These are phyloP conservation scores for Solanum lignicaule DNA, from an alignment of 257 asterid genomes.

Conservation along the genomic window DNA sequence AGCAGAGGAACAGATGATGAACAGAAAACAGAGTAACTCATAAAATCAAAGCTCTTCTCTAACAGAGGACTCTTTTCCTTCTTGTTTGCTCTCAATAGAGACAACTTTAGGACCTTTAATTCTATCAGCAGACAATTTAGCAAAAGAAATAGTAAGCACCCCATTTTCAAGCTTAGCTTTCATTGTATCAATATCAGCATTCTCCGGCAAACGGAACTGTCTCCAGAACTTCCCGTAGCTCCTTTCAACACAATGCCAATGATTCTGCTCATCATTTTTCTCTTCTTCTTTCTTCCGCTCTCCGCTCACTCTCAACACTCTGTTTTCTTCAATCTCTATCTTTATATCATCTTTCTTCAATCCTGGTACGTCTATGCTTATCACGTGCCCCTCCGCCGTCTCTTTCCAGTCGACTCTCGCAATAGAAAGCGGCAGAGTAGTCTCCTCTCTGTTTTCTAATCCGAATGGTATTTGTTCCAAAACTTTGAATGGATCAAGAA, in stretches of 20 bases:
- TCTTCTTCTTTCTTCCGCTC: conserved; percentile 7
- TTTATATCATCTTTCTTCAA: conserved; percentile 11
- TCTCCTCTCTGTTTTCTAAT: conserved; percentile 8
- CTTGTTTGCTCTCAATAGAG: background rate
- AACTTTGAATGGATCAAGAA: conserved; percentile 14
- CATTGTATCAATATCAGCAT: conserved; percentile 8
- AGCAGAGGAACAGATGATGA: background rate
- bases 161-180: conserved; percentile 17
- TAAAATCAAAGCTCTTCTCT: conserved; percentile 4
- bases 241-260: conserved; percentile 16
- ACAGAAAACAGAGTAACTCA: background rate
- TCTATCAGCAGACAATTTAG: conserved; percentile 9
- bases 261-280: background rate
- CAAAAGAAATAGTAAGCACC: conserved; percentile 10
- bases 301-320: conserved; percentile 9
- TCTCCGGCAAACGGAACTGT: conserved; percentile 17
- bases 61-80: background rate
- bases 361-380: conserved; percentile 15
- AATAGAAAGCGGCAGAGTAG: background rate
- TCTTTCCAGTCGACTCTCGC: conserved; percentile 23
- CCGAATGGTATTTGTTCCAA: conserved; percentile 15
- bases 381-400: conserved; percentile 4
- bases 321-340: conserved; percentile 14
- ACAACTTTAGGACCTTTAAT: conserved; percentile 12
- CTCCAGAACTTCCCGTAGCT: conserved; percentile 15